These are phyloP conservation scores for Yamadazyma triangularis DNA, from an alignment of 1,139 yeast species.

Conservation along the genomic window DNA sequence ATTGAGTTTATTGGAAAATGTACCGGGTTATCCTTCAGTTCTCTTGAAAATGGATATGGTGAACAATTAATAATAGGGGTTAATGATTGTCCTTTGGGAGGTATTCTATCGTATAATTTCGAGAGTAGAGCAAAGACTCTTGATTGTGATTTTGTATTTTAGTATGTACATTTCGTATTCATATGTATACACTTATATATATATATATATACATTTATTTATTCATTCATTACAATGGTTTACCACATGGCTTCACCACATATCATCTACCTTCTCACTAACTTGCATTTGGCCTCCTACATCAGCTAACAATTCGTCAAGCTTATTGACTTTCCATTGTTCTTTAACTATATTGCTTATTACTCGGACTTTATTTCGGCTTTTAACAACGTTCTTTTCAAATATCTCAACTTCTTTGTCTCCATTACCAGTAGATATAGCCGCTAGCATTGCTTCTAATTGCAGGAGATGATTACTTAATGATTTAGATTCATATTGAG, in stretches of 20 bases:
- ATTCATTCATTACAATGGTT: neutral
- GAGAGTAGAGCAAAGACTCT: conserved; percentile 32
- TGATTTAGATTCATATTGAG: conserved; percentile 13
- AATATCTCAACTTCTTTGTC: conserved; percentile 46
- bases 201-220: neutral
- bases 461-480: conserved; percentile 26
- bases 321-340: conserved; percentile 24
- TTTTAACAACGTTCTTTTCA: conserved; percentile 40
- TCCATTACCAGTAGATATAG: conserved; percentile 32
- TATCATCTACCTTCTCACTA: conserved; percentile 38
- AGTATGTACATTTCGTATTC: conserved; percentile 4
- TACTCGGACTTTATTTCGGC: conserved; percentile 51
- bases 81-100: conserved; percentile 55
- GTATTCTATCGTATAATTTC: conserved; percentile 46
- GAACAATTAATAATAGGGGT: conserved; percentile 51
- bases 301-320: conserved; percentile 31
- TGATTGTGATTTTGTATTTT: conserved; percentile 39
- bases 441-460: conserved; percentile 18
- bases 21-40: conserved; percentile 51
- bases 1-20: conserved; percentile 57
- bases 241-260: conserved; percentile 35
- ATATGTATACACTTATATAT: conserved; percentile 1
- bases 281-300: conserved; percentile 39
- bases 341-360: conserved; percentile 35
- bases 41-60: conserved; percentile 39